Percentiles rank a stretch among this genome's conserved stretches.
These are phyloP conservation scores for Gynochthodes officinalis DNA, from an alignment of 257 asterid species.

Conservation along the genomic window DNA sequence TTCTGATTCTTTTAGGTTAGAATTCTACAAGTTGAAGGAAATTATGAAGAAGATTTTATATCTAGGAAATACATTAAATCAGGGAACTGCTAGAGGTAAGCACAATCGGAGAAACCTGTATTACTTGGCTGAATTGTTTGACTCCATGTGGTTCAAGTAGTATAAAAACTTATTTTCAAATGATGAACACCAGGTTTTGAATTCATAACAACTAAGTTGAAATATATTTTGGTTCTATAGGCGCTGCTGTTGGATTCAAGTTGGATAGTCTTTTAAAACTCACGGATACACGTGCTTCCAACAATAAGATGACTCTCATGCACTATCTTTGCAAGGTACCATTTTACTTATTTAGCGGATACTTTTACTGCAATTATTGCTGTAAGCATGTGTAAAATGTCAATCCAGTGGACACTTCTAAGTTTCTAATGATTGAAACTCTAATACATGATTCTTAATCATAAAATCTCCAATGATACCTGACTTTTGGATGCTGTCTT, in stretches of 20 bases:
- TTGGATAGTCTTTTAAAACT: conserved; percentile 98
- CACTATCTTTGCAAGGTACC: conserved; percentile 98
- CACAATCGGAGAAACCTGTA: conserved; percentile 7
- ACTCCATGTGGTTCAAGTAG: neutral
- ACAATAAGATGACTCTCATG: conserved; percentile 96
- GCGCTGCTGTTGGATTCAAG: conserved; percentile 97
- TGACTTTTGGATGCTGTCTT: too few relatives aligned
- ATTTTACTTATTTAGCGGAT: neutral
- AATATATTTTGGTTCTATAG: conserved; percentile 20
- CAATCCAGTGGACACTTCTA: neutral
- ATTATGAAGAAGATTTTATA: conserved; percentile 78
- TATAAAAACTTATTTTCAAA: neutral
- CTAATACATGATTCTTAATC: neutral
- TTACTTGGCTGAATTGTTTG: neutral
- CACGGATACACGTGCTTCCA: conserved; percentile 90
- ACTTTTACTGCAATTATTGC: neutral
- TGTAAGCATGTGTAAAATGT: neutral
- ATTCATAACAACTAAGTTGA: neutral
- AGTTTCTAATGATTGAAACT: neutral
- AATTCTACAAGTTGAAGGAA: conserved; percentile 85
- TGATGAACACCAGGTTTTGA: neutral
- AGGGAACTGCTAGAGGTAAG: conserved; percentile 99
- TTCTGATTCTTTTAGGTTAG: conserved; percentile 63
- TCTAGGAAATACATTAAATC: conserved; percentile 92
- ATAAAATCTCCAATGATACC: neutral